phyloP scores from a whole-genome alignment of 2,329 filamentous ascomycete genomes.

The Teratosphaeria epicoccoides region DNA sequence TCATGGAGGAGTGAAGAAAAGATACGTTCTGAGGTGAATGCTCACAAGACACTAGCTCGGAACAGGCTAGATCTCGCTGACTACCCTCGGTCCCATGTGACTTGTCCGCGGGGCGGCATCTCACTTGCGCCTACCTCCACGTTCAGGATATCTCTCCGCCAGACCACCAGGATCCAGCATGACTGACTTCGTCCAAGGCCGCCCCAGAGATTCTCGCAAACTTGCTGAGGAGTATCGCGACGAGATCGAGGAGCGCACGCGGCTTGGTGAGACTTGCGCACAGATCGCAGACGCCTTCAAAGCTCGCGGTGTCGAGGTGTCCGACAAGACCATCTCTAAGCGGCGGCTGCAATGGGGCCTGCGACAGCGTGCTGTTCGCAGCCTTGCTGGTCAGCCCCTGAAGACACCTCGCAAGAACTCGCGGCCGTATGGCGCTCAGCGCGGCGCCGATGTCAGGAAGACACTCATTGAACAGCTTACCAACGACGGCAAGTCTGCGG shows the following conservation, averaged over 20 bases:
- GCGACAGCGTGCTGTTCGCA: slow-evolving; percentile 10
- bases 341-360: slow-evolving; percentile 17
- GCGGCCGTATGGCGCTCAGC: slow-evolving; percentile 1
- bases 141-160: not conserved
- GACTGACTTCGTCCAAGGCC: not conserved
- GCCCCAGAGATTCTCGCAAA: not conserved
- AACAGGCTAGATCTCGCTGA: not conserved
- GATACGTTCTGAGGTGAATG: too few relatives aligned
- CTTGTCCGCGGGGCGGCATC: not conserved
- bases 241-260: slow-evolving; percentile 8
- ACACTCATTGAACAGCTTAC: slow-evolving; percentile 13
- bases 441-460: slow-evolving; percentile 9
- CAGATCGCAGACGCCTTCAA: slow-evolving; percentile 14
- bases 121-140: not conserved
- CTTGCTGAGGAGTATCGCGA: not conserved
- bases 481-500: slow-evolving; percentile 14
- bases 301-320: slow-evolving; percentile 11
- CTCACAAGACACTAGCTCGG: not conserved
- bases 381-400: not conserved
- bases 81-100: not conserved
- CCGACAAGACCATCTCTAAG: slow-evolving; percentile 14
- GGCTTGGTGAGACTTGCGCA: slow-evolving; percentile 15
- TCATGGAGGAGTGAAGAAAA: too few relatives aligned
- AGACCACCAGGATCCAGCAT: not conserved
- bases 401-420: slow-evolving; percentile 3